Evolutionary conservation across 129 eudicot genomes (phyloP).

Genomic region (Escallonia rubra): DNA sequence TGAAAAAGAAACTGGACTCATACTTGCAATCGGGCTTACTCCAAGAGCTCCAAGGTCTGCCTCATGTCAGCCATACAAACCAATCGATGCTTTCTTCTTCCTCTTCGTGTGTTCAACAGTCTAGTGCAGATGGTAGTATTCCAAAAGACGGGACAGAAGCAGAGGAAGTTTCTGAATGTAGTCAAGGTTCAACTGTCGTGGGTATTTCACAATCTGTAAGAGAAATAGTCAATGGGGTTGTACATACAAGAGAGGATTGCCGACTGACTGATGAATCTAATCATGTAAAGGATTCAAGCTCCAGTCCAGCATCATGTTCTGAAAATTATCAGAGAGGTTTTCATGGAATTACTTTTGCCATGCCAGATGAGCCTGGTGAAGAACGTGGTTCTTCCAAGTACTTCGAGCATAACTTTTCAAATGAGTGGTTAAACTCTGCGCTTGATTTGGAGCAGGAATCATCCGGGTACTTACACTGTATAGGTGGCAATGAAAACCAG

Average conservation of each 20-base stretch:
- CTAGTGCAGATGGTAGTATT: slow-evolving; percentile 61
- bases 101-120: slow-evolving; percentile 37
- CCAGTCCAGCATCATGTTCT: slow-evolving; percentile 25
- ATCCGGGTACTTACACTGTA: slow-evolving; percentile 35
- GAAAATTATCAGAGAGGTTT: slow-evolving; percentile 19
- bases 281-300: slow-evolving; percentile 18
- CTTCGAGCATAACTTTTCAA: slow-evolving; percentile 32
- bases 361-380: slow-evolving; percentile 33
- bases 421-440: slow-evolving; percentile 36
- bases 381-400: slow-evolving; percentile 18
- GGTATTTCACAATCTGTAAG: slow-evolving; percentile 47
- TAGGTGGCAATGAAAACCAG: slow-evolving; percentile 26
- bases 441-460: slow-evolving; percentile 51
- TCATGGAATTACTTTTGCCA: slow-evolving; percentile 24
- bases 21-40: slow-evolving; percentile 72
- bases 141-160: slow-evolving; percentile 42
- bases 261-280: slow-evolving; percentile 35
- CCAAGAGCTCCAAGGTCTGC: slow-evolving; percentile 49
- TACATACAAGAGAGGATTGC: slow-evolving; percentile 24
- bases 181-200: slow-evolving; percentile 53
- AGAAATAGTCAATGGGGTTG: slow-evolving; percentile 34
- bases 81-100: slow-evolving; percentile 48
- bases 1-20: slow-evolving; percentile 71
- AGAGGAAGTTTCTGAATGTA: slow-evolving; percentile 79
- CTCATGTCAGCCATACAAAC: slow-evolving; percentile 36